Base-by-base conservation (phyloP, 116 monocot species). In the Trichopus zeylanicus region DNA sequence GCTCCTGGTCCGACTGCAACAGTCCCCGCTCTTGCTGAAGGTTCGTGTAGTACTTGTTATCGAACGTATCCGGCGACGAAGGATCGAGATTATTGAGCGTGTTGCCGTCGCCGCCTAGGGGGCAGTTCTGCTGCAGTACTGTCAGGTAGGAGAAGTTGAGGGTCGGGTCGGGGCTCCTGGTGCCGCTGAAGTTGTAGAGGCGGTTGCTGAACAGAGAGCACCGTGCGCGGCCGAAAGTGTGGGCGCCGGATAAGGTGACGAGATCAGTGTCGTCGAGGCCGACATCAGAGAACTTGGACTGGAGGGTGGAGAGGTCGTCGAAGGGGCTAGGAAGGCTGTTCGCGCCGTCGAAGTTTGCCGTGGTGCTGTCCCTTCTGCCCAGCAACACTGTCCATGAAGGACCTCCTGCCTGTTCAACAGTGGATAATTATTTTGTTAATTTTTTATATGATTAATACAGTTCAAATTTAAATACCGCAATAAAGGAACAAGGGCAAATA, bases 341-440 rank as follows among this genome's bases (percentile, higher is more conserved):
- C 51, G 77, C 71, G 27, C 57, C 79, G 16, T 58, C 20, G 6
- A 8, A 20, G 66, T 68, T 79, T 23, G 84, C 79, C 18, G 68
- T 72, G 48, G 52, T 69, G 66, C 72, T 26, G 52, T 84, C 84
- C 57, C 76, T 75, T 54, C 84, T 72, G 15, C 84, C 84, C 3
- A 79, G 66, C 16, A 53, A 58, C 39, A 79, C 84, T 10, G 15
- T 38, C 68, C 72, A 84, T 19, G 58, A 62, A 10, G 84, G 75
- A 0, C 84, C 84, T 68, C 79, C 75, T 8, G 79, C 60, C 79
- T 83, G 65, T 46, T 27, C 13, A n/a, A n/a, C n/a, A n/a, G n/a
- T n/a, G n/a, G n/a, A n/a, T n/a, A n/a, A n/a, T n/a, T n/a, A n/a
- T n/a, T n/a, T n/a, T n/a, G n/a, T n/a, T n/a, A n/a, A n/a, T n/a